These are phyloP conservation scores for Tolypocladium ovalisporum DNA, from an alignment of 2,329 filamentous ascomycete genomes.

Conservation along the genomic window DNA sequence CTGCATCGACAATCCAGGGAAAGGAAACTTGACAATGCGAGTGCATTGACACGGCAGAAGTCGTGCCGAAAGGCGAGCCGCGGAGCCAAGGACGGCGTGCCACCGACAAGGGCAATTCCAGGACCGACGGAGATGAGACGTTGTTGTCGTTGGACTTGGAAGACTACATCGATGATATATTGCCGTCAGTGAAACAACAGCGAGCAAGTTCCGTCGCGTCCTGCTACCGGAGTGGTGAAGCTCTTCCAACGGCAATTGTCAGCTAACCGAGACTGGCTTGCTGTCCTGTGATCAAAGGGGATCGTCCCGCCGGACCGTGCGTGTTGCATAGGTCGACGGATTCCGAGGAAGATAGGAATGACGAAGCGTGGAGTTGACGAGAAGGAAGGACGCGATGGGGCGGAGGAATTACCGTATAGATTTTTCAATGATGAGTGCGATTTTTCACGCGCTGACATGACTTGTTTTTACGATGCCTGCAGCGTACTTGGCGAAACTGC, in stretches of 20 bases:
- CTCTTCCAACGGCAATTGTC: background rate
- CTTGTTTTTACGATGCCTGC: background rate
- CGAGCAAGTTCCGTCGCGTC: background rate
- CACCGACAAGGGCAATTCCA: background rate
- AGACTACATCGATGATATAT: no score
- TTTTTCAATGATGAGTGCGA: background rate
- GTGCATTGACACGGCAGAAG: conserved; percentile 1
- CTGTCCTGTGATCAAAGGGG: background rate
- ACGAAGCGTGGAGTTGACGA: background rate
- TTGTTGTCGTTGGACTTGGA: background rate
- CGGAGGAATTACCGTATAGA: background rate
- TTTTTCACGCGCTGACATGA: background rate
- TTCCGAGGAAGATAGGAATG: background rate
- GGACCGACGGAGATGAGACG: background rate
- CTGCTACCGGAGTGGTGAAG: background rate
- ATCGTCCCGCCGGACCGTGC: background rate
- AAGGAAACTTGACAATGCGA: background rate
- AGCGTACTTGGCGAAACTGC: background rate
- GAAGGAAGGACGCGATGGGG: background rate
- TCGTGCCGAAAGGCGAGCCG: background rate
- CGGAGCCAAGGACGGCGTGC: background rate
- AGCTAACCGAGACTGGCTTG: background rate
- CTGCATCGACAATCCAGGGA: background rate
- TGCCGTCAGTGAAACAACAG: background rate
- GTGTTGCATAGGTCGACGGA: background rate